Base-by-base conservation (phyloP, 768 basidiomycete genomes). In the Suillus cothurnatus region DNA sequence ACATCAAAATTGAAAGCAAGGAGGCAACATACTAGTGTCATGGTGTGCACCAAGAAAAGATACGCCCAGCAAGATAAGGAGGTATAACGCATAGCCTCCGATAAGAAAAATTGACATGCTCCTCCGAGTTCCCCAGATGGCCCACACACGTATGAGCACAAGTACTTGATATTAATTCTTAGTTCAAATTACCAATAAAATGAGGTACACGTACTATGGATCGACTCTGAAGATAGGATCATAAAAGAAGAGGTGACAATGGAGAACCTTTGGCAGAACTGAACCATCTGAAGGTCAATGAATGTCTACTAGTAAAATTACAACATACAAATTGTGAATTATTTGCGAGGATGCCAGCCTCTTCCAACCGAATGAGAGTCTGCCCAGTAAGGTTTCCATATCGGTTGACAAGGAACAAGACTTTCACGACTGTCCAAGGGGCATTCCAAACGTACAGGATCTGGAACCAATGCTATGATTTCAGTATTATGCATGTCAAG, bases 81-180 rank as follows among this genome's bases (percentile, higher is more conserved):
- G 31, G 39, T 66, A 75, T 6, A 67, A 4, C 26, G 60, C 1
- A n/a, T 75, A 75, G 2, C 67, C 3, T 2, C 15, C 17, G 38
- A 56, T 64, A 21, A 55, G 43, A 2, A n/a, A 4, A 0, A 36
- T 2, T 6, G 49, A 38, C 9, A 69, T 3, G 47, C 34, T 17
- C 31, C 59, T 70, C 5, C 38, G 60, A 55, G 64, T 69, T 26
- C 70, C 61, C 61, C 69, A 47, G 39, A 75, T 68, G 19, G 72
- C 74, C 55, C 72, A 75, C 14, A 69, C 65, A 4, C 74, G 70
- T 55, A 73, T 58, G 21, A 64, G 64, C 9, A 75, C 69, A 45
- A 75, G 61, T 23, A 75, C 74, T 77, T 26, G 1, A 26, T 23
- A 19, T 21, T 0, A 15, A 6, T 3, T 21, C 64, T 23, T 58